A percentile compares a stretch with the other conserved stretches of the same genome.
Evolutionary conservation across 257 asterid species (phyloP).

Genomic region (Echites panduratus): DNA sequence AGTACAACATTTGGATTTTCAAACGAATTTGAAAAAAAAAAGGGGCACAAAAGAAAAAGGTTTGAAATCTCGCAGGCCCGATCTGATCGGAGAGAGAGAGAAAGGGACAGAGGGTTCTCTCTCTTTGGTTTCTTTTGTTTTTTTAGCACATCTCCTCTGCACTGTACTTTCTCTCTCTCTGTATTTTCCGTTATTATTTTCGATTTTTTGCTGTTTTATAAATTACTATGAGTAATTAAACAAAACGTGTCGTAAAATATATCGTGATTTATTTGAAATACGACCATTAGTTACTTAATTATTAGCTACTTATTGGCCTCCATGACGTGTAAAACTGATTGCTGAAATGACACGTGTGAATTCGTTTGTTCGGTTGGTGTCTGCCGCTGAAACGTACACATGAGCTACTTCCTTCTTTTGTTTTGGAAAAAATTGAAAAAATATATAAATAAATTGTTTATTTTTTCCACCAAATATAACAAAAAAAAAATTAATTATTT

Average conservation of each 20-base stretch:
- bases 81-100: conserved; percentile 5
- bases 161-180: background rate
- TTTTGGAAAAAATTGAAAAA: too few species aligned
- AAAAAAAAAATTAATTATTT: too few species aligned
- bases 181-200: background rate
- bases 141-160: background rate
- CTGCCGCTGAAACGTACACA: background rate
- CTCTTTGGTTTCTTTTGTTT: background rate
- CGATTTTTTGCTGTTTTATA: too few species aligned
- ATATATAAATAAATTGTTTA: too few species aligned
- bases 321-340: background rate
- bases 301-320: background rate
- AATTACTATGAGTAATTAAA: too few species aligned
- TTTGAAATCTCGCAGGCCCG: conserved; percentile 1
- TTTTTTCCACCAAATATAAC: too few species aligned
- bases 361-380: background rate
- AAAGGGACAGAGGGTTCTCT: background rate
- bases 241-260: too few species aligned
- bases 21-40: background rate
- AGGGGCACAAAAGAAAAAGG: background rate
- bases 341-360: background rate
- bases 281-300: too few species aligned
- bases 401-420: background rate
- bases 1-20: conserved; percentile 1
- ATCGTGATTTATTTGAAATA: too few species aligned